Conservation (phyloP, 164 flowering plant genomes). For the Brasenia schreberi region DNA sequence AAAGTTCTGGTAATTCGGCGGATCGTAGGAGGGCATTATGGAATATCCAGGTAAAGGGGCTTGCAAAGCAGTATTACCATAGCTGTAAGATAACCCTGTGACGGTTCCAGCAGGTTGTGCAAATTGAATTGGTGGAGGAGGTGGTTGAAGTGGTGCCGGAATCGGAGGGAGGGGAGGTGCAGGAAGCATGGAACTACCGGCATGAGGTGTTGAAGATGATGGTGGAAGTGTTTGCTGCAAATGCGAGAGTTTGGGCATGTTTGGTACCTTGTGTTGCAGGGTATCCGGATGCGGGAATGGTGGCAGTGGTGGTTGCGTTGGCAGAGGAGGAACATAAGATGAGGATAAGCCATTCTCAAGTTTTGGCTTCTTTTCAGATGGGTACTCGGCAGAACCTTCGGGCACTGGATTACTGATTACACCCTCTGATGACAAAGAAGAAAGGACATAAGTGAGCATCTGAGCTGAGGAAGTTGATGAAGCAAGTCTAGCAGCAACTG, state of each 20-base stretch:
- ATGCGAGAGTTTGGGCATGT: conserved; percentile 13
- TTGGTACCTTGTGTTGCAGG: conserved; percentile 17
- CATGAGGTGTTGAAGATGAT: conserved; percentile 27
- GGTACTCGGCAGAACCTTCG: conserved; percentile 32
- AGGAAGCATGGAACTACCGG: conserved; percentile 12
- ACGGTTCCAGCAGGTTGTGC: conserved; percentile 43
- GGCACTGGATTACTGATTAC: conserved; percentile 32
- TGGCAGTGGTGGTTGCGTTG: conserved; percentile 34
- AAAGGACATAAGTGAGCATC: conserved; percentile 84
- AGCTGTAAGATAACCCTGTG: conserved; percentile 22
- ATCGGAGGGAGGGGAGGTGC: conserved; percentile 20
- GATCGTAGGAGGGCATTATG: too few species aligned
- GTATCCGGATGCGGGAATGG: conserved; percentile 31
- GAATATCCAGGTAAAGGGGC: too few species aligned
- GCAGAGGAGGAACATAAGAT: conserved; percentile 14
- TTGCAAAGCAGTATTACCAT: too few species aligned
- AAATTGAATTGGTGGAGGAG: conserved; percentile 34
- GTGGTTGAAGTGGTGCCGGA: conserved; percentile 39
- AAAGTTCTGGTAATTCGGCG: too few species aligned
- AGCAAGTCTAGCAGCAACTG: conserved; percentile 79
- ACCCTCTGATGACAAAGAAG: conserved; percentile 82
- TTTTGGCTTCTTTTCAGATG: conserved; percentile 57
- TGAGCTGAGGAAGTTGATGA: conserved; percentile 91
- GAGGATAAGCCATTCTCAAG: conserved; percentile 34
- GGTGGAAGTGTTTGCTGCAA: conserved; percentile 35